Evolutionary conservation across 2,329 filamentous ascomycete species (phyloP).

Genomic region (Juglanconis sp.): DNA sequence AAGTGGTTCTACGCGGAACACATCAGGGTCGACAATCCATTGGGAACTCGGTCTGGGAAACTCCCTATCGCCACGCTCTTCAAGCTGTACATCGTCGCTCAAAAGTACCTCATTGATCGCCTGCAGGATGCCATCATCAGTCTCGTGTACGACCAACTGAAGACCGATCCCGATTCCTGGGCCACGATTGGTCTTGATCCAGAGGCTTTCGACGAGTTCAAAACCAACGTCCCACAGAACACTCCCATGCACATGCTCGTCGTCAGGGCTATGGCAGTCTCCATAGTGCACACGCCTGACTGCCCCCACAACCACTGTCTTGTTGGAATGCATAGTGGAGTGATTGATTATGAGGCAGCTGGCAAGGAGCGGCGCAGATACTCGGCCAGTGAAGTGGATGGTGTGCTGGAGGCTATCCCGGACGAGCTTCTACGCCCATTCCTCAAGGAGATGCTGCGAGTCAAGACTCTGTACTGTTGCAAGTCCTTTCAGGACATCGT

Average conservation of each 20-base stretch:
- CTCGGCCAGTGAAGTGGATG: too few relatives aligned
- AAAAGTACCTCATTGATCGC: neutral
- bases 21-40: neutral
- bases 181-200: neutral
- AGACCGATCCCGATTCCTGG: neutral
- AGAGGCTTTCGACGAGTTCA: neutral
- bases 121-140: neutral
- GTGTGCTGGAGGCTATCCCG: too few relatives aligned
- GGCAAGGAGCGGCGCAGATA: too few relatives aligned
- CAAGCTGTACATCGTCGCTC: neutral
- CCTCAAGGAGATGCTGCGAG: too few relatives aligned
- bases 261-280: neutral
- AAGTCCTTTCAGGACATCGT: too few relatives aligned
- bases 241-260: constrained; percentile 2
- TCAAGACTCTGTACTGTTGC: too few relatives aligned
- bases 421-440: too few relatives aligned
- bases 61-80: neutral
- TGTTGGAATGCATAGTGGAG: too few relatives aligned
- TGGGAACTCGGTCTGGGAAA: neutral
- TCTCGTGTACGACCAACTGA: neutral
- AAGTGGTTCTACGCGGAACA: constrained; percentile 28
- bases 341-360: too few relatives aligned
- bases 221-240: neutral
- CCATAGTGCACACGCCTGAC: too few relatives aligned
- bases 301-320: too few relatives aligned